Base-by-base conservation (phyloP, 192 early-diverging fungal species). In the Backusella australiensis region DNA sequence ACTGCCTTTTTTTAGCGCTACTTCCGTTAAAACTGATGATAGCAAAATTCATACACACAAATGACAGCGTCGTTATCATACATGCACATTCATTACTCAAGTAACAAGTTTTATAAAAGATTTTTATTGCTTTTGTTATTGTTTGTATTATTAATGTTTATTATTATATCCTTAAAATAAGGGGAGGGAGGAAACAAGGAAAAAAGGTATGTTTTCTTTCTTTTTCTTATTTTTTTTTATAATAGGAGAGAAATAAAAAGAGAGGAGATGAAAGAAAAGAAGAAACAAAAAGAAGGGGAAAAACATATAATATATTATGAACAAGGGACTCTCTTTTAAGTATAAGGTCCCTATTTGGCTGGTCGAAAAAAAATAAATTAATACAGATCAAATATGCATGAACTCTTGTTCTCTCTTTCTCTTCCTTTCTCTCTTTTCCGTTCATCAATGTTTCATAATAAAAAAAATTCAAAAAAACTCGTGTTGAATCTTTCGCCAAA, bases 1-100 rank as follows among this genome's bases (percentile, higher is more conserved):
- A 56, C 85, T 84, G 65, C 80, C 81, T 68, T 78, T 79, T 73
- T 89, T 92, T 86, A 91, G 17, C 5, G 17, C 46, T 17, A 21
- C 17, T n/a, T 49, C 19, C 6, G 4, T n/a, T n/a, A n/a, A 49
- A 49, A n/a, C 46, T 49, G 19, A 7, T 49, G 15, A n/a, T 49
- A 49, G n/a, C 19, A 49, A 49, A 49, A 7, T 49, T 4, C 19
- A 49, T 49, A 49, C 46, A n/a, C 46, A 0, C 46, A n/a, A n/a
- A n/a, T 49, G 46, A 49, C 6, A 49, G 6, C n/a, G 19, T 49
- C 6, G 1, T 21, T 49, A n/a, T n/a, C 17, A 6, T 49, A 49
- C 4, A 49, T 49, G n/a, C 19, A 49, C 1, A n/a, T 6, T n/a
- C 6, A 49, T n/a, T 49, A 49, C 14, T n/a, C 46, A 49, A 49